These are phyloP conservation scores for Pyrus betulifolia DNA, from an alignment of 306 rosid species.

Conservation along the genomic window DNA sequence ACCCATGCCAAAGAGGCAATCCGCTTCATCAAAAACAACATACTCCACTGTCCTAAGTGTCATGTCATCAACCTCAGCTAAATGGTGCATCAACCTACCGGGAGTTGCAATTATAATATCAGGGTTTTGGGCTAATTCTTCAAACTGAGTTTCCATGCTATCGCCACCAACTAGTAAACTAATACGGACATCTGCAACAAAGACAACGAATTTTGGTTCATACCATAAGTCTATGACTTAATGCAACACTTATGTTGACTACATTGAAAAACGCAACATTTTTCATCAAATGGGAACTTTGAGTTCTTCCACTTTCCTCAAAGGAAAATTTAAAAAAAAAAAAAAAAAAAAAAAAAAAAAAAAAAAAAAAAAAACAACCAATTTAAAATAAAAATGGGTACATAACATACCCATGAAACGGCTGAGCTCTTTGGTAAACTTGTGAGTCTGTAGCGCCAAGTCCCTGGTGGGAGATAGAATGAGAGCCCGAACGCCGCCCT, in stretches of 20 bases:
- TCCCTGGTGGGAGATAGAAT: slow-evolving; percentile 82
- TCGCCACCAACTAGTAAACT: slow-evolving; percentile 96
- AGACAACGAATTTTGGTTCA: not conserved
- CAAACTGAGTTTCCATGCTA: slow-evolving; percentile 88
- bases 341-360: not conserved
- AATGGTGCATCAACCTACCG: slow-evolving; percentile 94
- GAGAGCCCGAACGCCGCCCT: slow-evolving; percentile 77
- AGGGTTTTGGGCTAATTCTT: slow-evolving; percentile 75
- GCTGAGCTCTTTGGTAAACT: slow-evolving; percentile 74
- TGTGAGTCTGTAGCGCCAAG: slow-evolving; percentile 81
- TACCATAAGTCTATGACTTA: not conserved
- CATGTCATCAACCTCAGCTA: slow-evolving; percentile 87
- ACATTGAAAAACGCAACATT: not conserved
- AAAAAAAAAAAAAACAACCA: not conserved
- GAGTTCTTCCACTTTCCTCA: not conserved
- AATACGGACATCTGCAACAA: slow-evolving; percentile 58
- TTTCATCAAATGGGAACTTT: not conserved
- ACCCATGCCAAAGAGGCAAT: slow-evolving; percentile 79
- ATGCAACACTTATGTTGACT: not conserved
- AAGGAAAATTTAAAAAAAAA: not conserved
- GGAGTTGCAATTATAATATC: slow-evolving; percentile 92
- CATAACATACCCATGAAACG: slow-evolving; percentile 55
- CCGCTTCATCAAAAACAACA: slow-evolving; percentile 93
- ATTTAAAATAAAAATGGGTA: not conserved
- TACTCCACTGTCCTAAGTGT: slow-evolving; percentile 72